Conservation (phyloP, 2,329 filamentous ascomycete species). For the Penicillium sp. region DNA sequence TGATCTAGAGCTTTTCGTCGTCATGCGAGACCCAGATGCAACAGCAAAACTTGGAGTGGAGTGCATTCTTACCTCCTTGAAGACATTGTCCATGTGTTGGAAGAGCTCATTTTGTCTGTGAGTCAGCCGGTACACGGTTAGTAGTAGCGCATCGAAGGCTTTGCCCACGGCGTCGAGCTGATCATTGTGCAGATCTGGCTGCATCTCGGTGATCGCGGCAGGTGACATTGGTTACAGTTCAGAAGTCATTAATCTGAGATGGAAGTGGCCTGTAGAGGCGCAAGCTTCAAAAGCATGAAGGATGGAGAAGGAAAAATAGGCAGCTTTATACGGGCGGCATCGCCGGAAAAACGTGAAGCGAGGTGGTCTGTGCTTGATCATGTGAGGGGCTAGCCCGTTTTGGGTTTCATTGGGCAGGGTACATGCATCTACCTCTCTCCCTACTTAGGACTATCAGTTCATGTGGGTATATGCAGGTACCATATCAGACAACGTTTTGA, state of each 20-base stretch:
- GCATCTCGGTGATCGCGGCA: slow-evolving; percentile 29
- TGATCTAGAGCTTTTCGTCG: slow-evolving; percentile 78
- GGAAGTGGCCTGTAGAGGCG: slow-evolving; percentile 29
- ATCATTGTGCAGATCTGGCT: slow-evolving; percentile 32
- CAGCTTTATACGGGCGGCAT: slow-evolving; percentile 21
- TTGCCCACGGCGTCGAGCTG: slow-evolving; percentile 40
- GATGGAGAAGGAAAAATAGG: slow-evolving; percentile 15
- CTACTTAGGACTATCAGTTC: background rate
- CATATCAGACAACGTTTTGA: background rate
- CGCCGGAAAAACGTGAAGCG: slow-evolving; percentile 35
- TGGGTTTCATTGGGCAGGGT: background rate
- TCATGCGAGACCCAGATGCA: slow-evolving; percentile 43
- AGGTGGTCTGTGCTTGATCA: slow-evolving; percentile 36
- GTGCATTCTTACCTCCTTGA: slow-evolving; percentile 41
- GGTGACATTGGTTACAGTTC: slow-evolving; percentile 37
- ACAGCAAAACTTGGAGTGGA: background rate
- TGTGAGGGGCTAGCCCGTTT: slow-evolving; percentile 21
- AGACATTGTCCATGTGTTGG: slow-evolving; percentile 39
- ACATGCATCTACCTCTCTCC: background rate
- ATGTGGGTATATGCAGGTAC: background rate
- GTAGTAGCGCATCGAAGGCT: slow-evolving; percentile 46
- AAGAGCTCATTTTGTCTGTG: slow-evolving; percentile 43
- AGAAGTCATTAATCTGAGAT: slow-evolving; percentile 21
- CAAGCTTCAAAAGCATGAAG: slow-evolving; percentile 20
- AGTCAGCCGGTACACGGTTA: slow-evolving; percentile 42